A percentile compares a stretch with the other conserved stretches of the same genome.
These are phyloP conservation scores for Cruciata laevipes DNA, from an alignment of 257 asterid genomes.

Conservation along the genomic window DNA sequence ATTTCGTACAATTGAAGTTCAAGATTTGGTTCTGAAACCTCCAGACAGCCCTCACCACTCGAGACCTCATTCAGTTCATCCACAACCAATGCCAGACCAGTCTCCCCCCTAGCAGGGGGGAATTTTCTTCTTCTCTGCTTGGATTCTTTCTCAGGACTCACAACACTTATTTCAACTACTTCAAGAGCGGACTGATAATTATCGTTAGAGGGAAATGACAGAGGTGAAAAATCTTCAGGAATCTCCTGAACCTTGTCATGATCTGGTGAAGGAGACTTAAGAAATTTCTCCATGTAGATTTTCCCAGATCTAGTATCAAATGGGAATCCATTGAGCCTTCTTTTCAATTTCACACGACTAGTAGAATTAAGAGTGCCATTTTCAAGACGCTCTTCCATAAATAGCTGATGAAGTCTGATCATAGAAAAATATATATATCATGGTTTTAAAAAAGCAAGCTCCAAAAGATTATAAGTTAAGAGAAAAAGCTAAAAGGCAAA, in stretches of 20 bases:
- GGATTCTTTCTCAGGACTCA: constrained; percentile 38
- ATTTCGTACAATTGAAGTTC: constrained; percentile 26
- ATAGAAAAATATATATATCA: constrained; percentile 11
- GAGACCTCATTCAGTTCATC: constrained; percentile 31
- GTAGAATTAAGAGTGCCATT: constrained; percentile 46
- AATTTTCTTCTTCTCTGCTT: constrained; percentile 31
- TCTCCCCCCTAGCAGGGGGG: constrained; percentile 35
- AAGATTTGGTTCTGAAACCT: constrained; percentile 27
- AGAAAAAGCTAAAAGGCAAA: background rate
- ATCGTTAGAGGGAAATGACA: constrained; percentile 29
- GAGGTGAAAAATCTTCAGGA: constrained; percentile 30
- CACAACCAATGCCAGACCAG: constrained; percentile 19
- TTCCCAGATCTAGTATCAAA: constrained; percentile 57
- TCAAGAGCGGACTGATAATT: constrained; percentile 33
- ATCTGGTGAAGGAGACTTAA: constrained; percentile 60
- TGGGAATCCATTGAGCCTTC: constrained; percentile 78
- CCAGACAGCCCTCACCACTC: constrained; percentile 23
- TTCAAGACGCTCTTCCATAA: constrained; percentile 67
- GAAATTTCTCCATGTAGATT: constrained; percentile 80
- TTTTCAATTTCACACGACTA: constrained; percentile 61
- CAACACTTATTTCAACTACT: constrained; percentile 32
- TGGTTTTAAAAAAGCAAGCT: background rate
- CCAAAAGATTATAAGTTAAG: background rate
- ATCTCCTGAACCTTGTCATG: constrained; percentile 55
- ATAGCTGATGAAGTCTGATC: constrained; percentile 82